These are phyloP conservation scores for Chrysopogon serrulatus DNA, from an alignment of 176 grass and related monocot species.

Conservation along the genomic window DNA sequence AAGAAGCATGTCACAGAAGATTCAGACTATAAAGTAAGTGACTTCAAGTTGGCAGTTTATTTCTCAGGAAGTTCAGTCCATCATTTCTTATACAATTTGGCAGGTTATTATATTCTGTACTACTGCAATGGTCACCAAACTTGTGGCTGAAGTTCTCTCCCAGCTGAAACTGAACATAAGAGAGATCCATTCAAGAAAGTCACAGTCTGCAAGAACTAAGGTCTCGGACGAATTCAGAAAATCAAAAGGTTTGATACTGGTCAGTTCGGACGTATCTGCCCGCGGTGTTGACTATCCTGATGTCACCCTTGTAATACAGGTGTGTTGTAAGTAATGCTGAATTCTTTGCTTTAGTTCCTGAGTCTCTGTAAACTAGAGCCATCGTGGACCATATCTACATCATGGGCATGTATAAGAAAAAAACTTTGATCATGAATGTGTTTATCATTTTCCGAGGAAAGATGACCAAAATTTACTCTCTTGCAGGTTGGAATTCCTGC, in stretches of 20 bases:
- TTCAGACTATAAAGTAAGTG: slow-evolving; percentile 82
- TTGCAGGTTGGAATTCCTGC: slow-evolving; percentile 73
- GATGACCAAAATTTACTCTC: slow-evolving; percentile 9
- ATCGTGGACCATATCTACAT: neutral
- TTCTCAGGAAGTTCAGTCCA: neutral
- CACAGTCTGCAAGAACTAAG: slow-evolving; percentile 77
- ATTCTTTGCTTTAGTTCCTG: neutral
- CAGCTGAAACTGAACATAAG: slow-evolving; percentile 71
- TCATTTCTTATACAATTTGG: slow-evolving; percentile 25
- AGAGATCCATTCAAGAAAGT: slow-evolving; percentile 96
- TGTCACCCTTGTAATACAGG: slow-evolving; percentile 95
- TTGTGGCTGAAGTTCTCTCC: slow-evolving; percentile 76
- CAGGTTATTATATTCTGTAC: slow-evolving; percentile 98
- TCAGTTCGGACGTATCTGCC: slow-evolving; percentile 96
- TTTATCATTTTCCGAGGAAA: neutral
- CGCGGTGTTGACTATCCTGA: slow-evolving; percentile 94
- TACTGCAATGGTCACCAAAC: slow-evolving; percentile 91
- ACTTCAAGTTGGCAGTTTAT: slow-evolving; percentile 16
- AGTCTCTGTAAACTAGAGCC: neutral
- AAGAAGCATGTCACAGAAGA: slow-evolving; percentile 78
- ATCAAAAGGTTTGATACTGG: slow-evolving; percentile 88
- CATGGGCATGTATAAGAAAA: neutral
- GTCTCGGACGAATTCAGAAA: slow-evolving; percentile 89
- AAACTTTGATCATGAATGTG: neutral
- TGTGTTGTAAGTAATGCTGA: slow-evolving; percentile 4